Conservation (phyloP, 2,329 filamentous ascomycete species). For the Seiridium unicorne region DNA sequence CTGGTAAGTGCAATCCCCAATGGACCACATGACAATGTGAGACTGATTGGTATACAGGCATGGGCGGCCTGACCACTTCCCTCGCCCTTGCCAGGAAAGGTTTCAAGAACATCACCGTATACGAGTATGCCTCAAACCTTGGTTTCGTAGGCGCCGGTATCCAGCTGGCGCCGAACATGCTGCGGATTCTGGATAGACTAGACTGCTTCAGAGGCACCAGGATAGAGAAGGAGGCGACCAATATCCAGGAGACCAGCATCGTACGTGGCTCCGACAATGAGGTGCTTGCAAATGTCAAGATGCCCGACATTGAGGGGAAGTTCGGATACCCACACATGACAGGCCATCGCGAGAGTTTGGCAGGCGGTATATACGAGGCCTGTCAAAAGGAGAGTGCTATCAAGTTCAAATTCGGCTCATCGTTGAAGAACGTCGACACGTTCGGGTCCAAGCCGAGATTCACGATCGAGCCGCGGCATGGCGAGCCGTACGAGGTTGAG, state of each 20-base stretch:
- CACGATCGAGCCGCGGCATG: conserved; percentile 55
- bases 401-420: conserved; percentile 65
- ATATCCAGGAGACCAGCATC: conserved; percentile 70
- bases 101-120: conserved; percentile 71
- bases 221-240: conserved; percentile 70
- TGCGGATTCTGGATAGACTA: conserved; percentile 69
- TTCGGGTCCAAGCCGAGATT: conserved; percentile 61
- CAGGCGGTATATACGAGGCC: conserved; percentile 67
- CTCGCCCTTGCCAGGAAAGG: conserved; percentile 74
- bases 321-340: conserved; percentile 80
- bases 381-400: conserved; percentile 63
- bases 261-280: conserved; percentile 67
- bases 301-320: conserved; percentile 63
- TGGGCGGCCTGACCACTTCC: conserved; percentile 74
- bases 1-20: conserved; percentile 33
- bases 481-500: conserved; percentile 51
- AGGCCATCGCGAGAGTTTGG: conserved; percentile 72
- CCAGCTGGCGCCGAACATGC: conserved; percentile 81
- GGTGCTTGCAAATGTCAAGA: conserved; percentile 69
- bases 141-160: conserved; percentile 85
- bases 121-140: conserved; percentile 69
- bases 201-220: conserved; percentile 63
- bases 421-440: conserved; percentile 53
- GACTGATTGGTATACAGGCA: conserved; percentile 47
- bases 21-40: not conserved